Evolutionary conservation across 75 land plant genomes (phyloP).

Genomic region (Cupressus sempervirens): DNA sequence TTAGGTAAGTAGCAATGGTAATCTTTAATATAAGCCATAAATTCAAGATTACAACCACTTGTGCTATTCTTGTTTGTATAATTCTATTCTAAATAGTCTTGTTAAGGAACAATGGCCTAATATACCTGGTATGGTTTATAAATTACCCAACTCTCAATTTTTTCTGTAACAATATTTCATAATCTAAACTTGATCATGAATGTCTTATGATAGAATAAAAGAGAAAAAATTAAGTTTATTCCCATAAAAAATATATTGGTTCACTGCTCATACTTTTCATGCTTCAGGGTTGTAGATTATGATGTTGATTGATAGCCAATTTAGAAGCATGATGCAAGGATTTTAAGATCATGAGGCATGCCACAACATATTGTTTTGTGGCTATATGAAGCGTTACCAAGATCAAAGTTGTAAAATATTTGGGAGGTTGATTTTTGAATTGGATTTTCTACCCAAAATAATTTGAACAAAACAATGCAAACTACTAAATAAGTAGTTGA

Average conservation of each 20-base stretch:
- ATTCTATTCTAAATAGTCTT: conserved; percentile 49
- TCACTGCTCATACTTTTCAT: neutral
- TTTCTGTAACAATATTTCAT: neutral
- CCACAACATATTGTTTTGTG: neutral
- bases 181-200: neutral
- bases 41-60: conserved; percentile 99
- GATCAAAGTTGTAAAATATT: too few relatives aligned
- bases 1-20: too few relatives aligned
- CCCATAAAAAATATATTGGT: neutral
- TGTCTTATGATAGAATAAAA: neutral
- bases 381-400: too few relatives aligned
- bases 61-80: conserved; percentile 80
- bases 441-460: too few relatives aligned
- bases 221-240: neutral
- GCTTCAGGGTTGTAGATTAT: neutral
- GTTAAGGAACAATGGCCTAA: conserved; percentile 68
- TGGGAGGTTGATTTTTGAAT: too few relatives aligned
- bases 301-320: neutral
- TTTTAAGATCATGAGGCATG: neutral
- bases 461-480: too few relatives aligned
- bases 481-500: too few relatives aligned
- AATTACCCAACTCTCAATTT: neutral
- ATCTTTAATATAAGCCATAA: too few relatives aligned
- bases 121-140: conserved; percentile 46
- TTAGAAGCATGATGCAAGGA: neutral